Percentiles rank a stretch among this genome's conserved stretches.
phyloP scores from a whole-genome alignment of 2,329 filamentous ascomycete species.

The Claviceps maximensis region DNA sequence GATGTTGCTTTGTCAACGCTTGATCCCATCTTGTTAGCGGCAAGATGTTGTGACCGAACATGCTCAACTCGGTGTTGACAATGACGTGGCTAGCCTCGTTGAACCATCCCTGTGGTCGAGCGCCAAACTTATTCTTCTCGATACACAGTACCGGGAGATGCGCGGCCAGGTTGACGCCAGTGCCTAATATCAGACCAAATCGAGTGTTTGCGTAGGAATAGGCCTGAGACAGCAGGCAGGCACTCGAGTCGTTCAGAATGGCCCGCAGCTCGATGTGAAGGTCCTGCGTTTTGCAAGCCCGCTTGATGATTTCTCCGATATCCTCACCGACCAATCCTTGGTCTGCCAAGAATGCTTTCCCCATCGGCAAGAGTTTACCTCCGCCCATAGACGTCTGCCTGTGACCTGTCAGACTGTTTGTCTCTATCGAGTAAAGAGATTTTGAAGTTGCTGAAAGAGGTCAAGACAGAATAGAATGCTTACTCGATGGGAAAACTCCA shows the following conservation, averaged over 20 bases:
- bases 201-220: conserved; percentile 45
- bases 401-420: conserved; percentile 2
- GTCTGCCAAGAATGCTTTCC: conserved; percentile 50
- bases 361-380: conserved; percentile 48
- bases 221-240: conserved; percentile 51
- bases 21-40: conserved; percentile 50
- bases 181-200: conserved; percentile 53
- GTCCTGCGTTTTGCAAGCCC: conserved; percentile 35
- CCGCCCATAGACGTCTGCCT: conserved; percentile 52
- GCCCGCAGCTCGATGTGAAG: conserved; percentile 43
- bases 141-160: conserved; percentile 48
- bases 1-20: conserved; percentile 36
- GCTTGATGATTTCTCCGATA: conserved; percentile 43
- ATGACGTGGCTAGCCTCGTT: conserved; percentile 47
- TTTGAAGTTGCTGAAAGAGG: background rate
- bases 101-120: conserved; percentile 42
- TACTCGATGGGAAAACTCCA: conserved; percentile 62
- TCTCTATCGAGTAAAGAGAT: background rate
- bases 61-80: conserved; percentile 54
- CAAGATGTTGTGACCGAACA: conserved; percentile 48
- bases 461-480: conserved; percentile 16
- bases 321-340: conserved; percentile 45
- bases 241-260: conserved; percentile 55
- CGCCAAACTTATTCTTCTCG: conserved; percentile 41
- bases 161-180: conserved; percentile 52